A percentile compares a stretch with the other conserved stretches of the same genome.
phyloP scores from a whole-genome alignment of 129 eudicot species.

The Escallonia rubra region DNA sequence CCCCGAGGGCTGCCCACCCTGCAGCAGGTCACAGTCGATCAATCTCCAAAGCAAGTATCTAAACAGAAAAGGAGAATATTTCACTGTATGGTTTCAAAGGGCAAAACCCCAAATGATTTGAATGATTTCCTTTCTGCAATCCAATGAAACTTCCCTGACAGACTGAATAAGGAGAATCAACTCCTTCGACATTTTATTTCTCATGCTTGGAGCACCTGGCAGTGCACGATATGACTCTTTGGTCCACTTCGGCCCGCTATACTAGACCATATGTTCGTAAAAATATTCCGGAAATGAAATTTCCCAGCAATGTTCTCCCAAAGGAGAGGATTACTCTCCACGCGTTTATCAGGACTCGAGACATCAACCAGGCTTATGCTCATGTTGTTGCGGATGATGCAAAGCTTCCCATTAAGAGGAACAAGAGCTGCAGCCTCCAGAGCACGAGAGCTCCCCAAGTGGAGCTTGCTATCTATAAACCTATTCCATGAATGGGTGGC shows the following conservation, averaged over 20 bases:
- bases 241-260: constrained; percentile 79
- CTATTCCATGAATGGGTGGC: constrained; percentile 60
- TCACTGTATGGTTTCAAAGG: neutral
- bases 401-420: constrained; percentile 75
- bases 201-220: constrained; percentile 95
- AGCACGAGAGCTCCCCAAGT: constrained; percentile 80
- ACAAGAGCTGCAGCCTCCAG: constrained; percentile 97
- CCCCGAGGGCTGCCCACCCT: neutral
- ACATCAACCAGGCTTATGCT: constrained; percentile 90
- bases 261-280: constrained; percentile 86
- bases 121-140: no score
- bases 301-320: constrained; percentile 89
- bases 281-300: constrained; percentile 67
- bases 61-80: neutral
- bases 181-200: neutral
- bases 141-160: neutral
- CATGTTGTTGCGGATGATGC: constrained; percentile 89
- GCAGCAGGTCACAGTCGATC: neutral
- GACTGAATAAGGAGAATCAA: neutral
- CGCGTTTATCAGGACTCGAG: constrained; percentile 51
- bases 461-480: constrained; percentile 77
- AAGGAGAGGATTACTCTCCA: constrained; percentile 76
- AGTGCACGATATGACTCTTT: constrained; percentile 89
- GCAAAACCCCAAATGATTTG: neutral
- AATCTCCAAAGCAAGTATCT: constrained; percentile 1